These are phyloP conservation scores for Pythium vanterpoolii DNA, from an alignment of 352 stramenopile genomes.

Conservation along the genomic window DNA sequence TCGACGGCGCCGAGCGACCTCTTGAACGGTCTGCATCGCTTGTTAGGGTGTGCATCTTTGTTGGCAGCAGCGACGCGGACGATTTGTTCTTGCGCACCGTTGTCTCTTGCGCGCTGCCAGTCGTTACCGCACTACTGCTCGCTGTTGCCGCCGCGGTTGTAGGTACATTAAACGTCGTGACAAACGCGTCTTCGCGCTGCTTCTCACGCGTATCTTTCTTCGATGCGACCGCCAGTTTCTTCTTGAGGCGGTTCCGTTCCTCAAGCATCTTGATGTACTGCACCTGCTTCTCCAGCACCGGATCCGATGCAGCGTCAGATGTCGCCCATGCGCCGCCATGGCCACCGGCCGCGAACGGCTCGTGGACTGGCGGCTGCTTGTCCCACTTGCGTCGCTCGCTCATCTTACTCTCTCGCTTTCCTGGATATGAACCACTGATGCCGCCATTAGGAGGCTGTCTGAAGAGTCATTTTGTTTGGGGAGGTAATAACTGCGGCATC, in stretches of 20 bases:
- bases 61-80: constrained; percentile 39
- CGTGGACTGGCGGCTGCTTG: constrained; percentile 11
- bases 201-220: constrained; percentile 47
- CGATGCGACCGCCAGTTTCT: constrained; percentile 60
- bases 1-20: constrained; percentile 43
- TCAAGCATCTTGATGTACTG: constrained; percentile 86
- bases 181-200: constrained; percentile 71
- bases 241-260: constrained; percentile 79
- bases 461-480: not conserved
- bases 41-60: constrained; percentile 14
- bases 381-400: constrained; percentile 35
- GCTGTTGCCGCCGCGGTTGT: not conserved
- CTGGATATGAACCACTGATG: too few species aligned
- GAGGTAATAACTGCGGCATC: not conserved
- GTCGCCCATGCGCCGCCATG: not conserved
- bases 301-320: constrained; percentile 29
- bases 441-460: not conserved
- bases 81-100: constrained; percentile 46
- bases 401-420: constrained; percentile 4
- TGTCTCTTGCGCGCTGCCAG: constrained; percentile 5
- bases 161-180: constrained; percentile 77
- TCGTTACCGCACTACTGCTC: not conserved
- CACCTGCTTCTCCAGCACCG: constrained; percentile 68
- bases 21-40: constrained; percentile 22
- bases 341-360: not conserved